Conservation (phyloP, 2,329 filamentous ascomycete species). For the Beauveria sp. region DNA sequence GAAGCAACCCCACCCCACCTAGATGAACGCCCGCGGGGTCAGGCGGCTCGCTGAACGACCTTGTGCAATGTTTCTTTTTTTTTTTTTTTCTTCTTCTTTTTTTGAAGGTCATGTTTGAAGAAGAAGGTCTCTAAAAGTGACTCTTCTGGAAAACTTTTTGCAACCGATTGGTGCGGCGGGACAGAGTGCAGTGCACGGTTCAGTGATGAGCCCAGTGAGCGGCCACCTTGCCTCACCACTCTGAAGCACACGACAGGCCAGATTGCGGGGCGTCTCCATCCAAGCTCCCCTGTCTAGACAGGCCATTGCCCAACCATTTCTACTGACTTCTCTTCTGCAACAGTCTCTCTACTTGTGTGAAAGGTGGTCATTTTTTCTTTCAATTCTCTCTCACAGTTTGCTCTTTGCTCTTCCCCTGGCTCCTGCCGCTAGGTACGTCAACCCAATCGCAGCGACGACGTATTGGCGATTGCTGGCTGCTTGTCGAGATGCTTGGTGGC, state of each 20-base stretch:
- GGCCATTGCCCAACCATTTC: background rate
- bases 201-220: background rate
- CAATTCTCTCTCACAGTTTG: slow-evolving; percentile 2
- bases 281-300: slow-evolving; percentile 1
- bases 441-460: background rate
- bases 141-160: no score
- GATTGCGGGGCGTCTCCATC: slow-evolving; percentile 8
- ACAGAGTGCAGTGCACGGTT: background rate
- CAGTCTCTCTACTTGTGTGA: slow-evolving; percentile 2
- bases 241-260: slow-evolving; percentile 9
- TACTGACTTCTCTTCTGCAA: background rate
- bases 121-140: no score
- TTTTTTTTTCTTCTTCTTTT: background rate
- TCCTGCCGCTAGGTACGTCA: slow-evolving; percentile 7
- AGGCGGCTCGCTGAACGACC: background rate
- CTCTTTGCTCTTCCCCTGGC: background rate
- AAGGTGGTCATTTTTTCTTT: background rate
- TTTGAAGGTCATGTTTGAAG: no score
- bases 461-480: background rate
- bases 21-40: background rate
- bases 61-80: background rate
- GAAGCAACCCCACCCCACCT: background rate
- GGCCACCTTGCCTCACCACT: slow-evolving; percentile 7
- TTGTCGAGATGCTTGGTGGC: background rate
- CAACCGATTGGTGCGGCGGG: no score